Evolutionary conservation across 2,329 filamentous ascomycete genomes (phyloP).

Genomic region (Xylariaceae sp.): DNA sequence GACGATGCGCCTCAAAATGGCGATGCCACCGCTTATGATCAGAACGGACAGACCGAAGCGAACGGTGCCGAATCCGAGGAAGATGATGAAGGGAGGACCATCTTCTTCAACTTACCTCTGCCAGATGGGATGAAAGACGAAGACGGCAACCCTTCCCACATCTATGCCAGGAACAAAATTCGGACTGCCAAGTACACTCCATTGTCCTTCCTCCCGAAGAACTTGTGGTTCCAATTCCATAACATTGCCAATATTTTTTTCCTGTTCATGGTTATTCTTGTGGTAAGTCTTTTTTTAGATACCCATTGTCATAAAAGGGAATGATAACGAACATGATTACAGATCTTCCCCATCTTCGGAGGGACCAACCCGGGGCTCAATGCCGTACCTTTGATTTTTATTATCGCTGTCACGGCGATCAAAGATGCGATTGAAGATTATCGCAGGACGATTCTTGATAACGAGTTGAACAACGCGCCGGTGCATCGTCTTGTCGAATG

Average conservation of each 20-base stretch:
- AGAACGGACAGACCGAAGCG: slow-evolving; percentile 42
- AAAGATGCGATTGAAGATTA: slow-evolving; percentile 98
- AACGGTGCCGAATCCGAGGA: slow-evolving; percentile 42
- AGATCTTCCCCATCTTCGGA: slow-evolving; percentile 98
- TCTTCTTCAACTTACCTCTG: slow-evolving; percentile 87
- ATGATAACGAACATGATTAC: slow-evolving; percentile 30
- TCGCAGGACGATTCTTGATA: slow-evolving; percentile 86
- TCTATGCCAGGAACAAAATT: slow-evolving; percentile 92
- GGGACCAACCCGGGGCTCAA: slow-evolving; percentile 87
- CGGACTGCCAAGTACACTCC: slow-evolving; percentile 97
- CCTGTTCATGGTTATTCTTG: slow-evolving; percentile 91
- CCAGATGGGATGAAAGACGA: slow-evolving; percentile 77
- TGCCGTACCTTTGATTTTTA: slow-evolving; percentile 89
- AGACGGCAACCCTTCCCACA: slow-evolving; percentile 70
- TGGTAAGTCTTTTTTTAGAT: slow-evolving; percentile 63
- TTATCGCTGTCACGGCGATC: slow-evolving; percentile 82
- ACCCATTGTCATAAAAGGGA: slow-evolving; percentile 1
- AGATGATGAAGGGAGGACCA: slow-evolving; percentile 52
- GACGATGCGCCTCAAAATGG: slow-evolving; percentile 33
- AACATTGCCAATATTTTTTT: slow-evolving; percentile 99
- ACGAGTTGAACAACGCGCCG: slow-evolving; percentile 92
- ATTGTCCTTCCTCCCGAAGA: slow-evolving; percentile 93
- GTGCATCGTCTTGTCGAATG: slow-evolving; percentile 88
- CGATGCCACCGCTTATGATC: slow-evolving; percentile 35
- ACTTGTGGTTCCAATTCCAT: slow-evolving; percentile 96